Percentiles rank a stretch among this genome's conserved stretches.
Evolutionary conservation across 305 asterid genomes (phyloP).

Genomic region (Rubia peregrina): DNA sequence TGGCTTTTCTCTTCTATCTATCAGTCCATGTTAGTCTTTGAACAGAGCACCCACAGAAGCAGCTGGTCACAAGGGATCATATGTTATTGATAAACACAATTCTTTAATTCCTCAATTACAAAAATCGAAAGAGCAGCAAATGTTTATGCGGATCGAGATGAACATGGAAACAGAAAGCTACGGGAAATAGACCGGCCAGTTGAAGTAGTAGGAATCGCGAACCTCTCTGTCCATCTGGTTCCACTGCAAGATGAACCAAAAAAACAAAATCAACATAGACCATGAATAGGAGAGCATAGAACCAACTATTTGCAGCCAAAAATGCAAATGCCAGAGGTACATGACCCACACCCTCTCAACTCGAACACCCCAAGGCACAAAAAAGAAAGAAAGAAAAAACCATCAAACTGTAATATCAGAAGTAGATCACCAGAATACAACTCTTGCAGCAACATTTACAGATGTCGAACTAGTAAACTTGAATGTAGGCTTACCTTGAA

Average conservation of each 20-base stretch:
- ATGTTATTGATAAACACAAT: constrained; percentile 2
- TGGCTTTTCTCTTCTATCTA: not conserved
- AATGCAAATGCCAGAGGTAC: not conserved
- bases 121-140: not conserved
- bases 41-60: not conserved
- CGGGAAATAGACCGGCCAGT: constrained; percentile 85
- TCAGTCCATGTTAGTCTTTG: not conserved
- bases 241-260: constrained; percentile 50
- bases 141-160: not conserved
- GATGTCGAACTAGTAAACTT: not conserved
- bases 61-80: not conserved
- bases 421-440: not conserved
- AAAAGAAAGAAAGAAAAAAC: too few species aligned
- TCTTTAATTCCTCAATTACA: not conserved
- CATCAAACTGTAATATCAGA: not conserved
- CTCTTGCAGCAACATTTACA: too few species aligned
- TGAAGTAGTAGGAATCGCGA: constrained; percentile 76
- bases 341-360: not conserved
- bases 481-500: constrained; percentile 50
- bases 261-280: not conserved
- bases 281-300: not conserved
- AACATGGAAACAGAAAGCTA: constrained; percentile 24
- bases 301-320: not conserved
- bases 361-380: not conserved
- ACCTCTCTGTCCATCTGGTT: constrained; percentile 40